Evolutionary conservation across 495 filamentous ascomycete genomes (phyloP).

Genomic region (Talaromyces liani): DNA sequence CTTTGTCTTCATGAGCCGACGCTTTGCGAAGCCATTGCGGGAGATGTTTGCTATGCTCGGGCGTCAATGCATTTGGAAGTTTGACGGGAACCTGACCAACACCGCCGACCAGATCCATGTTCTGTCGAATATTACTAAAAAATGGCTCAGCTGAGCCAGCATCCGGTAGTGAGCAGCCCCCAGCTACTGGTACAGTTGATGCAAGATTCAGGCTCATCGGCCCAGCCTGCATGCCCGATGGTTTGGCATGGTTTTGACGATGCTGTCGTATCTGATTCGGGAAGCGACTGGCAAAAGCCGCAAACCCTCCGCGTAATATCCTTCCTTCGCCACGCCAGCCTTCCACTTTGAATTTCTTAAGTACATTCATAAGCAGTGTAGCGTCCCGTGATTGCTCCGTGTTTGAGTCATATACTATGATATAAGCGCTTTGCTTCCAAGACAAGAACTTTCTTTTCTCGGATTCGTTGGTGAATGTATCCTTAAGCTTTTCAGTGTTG

Average conservation of each 20-base stretch:
- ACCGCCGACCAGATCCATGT: conserved; percentile 90
- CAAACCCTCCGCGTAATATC: conserved; percentile 58
- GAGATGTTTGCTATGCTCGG: conserved; percentile 36
- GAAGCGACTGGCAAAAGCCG: conserved; percentile 42
- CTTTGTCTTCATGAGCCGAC: conserved; percentile 56
- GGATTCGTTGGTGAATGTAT: conserved; percentile 71
- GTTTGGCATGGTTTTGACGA: conserved; percentile 16
- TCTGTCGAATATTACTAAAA: conserved; percentile 92
- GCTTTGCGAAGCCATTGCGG: conserved; percentile 74
- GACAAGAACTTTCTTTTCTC: conserved; percentile 67
- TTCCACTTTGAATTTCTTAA: conserved; percentile 87
- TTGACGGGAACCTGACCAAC: conserved; percentile 83
- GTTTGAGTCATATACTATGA: conserved; percentile 79
- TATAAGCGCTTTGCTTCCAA: conserved; percentile 66
- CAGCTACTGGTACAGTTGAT: conserved; percentile 66
- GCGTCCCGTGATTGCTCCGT: conserved; percentile 76
- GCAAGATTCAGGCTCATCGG: conserved; percentile 43
- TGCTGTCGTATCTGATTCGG: conserved; percentile 34
- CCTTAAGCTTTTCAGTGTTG: conserved; percentile 80
- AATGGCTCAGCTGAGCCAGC: conserved; percentile 74
- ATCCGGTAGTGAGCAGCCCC: conserved; percentile 77
- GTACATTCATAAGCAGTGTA: conserved; percentile 64
- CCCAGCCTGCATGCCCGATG: conserved; percentile 33
- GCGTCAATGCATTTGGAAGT: conserved; percentile 51
- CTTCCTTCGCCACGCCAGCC: conserved; percentile 68